A percentile compares a stretch with the other conserved stretches of the same genome.
Evolutionary conservation across 2,329 filamentous ascomycete genomes (phyloP).

Genomic region (Penicillium frequentans): DNA sequence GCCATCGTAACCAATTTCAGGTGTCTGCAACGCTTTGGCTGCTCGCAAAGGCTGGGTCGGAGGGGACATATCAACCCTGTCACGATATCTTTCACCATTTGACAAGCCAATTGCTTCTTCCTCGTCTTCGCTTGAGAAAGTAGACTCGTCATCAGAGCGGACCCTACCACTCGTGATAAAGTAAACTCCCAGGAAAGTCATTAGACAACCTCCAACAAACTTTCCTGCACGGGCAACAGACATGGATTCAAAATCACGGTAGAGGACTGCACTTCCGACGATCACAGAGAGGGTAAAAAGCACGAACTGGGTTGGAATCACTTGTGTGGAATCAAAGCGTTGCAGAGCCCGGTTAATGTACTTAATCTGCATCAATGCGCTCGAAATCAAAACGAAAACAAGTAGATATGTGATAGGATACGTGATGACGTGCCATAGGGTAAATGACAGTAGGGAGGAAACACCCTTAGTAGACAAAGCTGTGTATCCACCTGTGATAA

Average conservation of each 20-base stretch:
- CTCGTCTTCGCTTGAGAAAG: constrained; percentile 65
- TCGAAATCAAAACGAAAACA: constrained; percentile 73
- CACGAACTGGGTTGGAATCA: constrained; percentile 97
- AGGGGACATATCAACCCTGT: constrained; percentile 33
- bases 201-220: constrained; percentile 83
- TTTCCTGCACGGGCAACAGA: constrained; percentile 71
- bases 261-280: constrained; percentile 86
- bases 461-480: constrained; percentile 94
- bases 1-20: constrained; percentile 15
- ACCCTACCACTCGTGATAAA: constrained; percentile 85
- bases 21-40: constrained; percentile 17
- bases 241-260: constrained; percentile 89
- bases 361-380: constrained; percentile 93
- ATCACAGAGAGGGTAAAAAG: constrained; percentile 96
- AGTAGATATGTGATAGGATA: constrained; percentile 90
- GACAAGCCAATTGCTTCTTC: constrained; percentile 52
- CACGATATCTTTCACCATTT: constrained; percentile 39
- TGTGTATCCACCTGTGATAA: constrained; percentile 79
- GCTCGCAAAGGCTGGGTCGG: constrained; percentile 17
- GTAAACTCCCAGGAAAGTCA: constrained; percentile 97
- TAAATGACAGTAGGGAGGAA: constrained; percentile 89
- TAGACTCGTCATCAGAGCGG: constrained; percentile 57
- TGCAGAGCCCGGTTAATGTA: constrained; percentile 91
- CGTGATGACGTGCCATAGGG: constrained; percentile 81
- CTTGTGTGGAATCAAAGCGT: constrained; percentile 93